Conservation (phyloP, 108 stramenopile species). For the Cyclotella sp. region DNA sequence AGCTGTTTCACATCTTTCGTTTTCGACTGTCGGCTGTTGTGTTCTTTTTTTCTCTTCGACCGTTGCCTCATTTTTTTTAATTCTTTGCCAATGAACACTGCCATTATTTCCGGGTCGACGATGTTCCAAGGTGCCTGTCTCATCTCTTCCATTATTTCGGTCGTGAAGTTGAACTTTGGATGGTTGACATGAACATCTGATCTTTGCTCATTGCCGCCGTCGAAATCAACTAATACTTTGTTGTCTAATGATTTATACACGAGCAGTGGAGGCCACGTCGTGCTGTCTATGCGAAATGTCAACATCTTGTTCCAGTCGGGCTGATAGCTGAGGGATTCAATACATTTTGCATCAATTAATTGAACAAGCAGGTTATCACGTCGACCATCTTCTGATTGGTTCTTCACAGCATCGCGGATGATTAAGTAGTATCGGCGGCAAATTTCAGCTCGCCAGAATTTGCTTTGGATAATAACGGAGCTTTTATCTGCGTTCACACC, state of each 20-base stretch:
- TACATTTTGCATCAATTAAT: not conserved
- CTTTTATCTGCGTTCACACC: not conserved
- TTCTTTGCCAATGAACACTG: conserved; percentile 11
- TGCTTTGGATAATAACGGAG: conserved; percentile 20
- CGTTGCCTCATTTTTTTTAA: not conserved
- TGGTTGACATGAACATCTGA: not conserved
- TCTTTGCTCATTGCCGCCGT: not conserved
- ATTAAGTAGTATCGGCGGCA: conserved; percentile 22
- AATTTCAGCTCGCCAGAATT: conserved; percentile 14
- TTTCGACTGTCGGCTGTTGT: not conserved
- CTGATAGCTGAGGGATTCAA: not conserved
- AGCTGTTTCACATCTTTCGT: conserved; percentile 11
- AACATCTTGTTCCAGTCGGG: not conserved
- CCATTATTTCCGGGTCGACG: conserved; percentile 3
- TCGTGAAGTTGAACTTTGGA: too few species aligned
- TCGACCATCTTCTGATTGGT: not conserved
- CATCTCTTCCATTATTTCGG: not conserved
- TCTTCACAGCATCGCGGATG: conserved; percentile 10
- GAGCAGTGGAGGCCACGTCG: not conserved
- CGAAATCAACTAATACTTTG: not conserved
- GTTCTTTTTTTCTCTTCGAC: not conserved
- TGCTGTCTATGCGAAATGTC: conserved; percentile 1
- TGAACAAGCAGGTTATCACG: not conserved
- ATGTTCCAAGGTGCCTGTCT: not conserved
- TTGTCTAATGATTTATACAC: not conserved